A percentile compares a stretch with the other conserved stretches of the same genome.
Evolutionary conservation across 345 rosid genomes (phyloP).

Genomic region (Capsella bursapastoris): DNA sequence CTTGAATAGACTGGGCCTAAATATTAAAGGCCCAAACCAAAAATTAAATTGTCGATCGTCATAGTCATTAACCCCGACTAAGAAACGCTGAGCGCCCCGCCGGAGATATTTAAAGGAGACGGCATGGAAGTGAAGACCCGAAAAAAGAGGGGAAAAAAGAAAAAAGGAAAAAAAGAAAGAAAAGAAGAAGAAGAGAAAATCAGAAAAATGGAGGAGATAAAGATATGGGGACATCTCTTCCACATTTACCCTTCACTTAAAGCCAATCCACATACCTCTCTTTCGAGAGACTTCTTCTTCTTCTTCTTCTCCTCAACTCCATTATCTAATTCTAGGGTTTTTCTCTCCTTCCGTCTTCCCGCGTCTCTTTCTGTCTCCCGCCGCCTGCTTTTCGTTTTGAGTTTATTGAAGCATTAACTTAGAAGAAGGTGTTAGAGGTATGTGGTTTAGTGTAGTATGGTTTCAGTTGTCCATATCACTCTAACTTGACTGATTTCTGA

Average conservation of each 20-base stretch:
- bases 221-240: conserved; percentile 37
- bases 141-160: background rate
- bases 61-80: conserved; percentile 8
- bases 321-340: conserved; percentile 40
- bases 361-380: conserved; percentile 19
- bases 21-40: conserved; percentile 21
- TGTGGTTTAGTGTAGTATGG: background rate
- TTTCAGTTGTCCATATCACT: conserved; percentile 4
- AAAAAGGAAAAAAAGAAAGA: background rate
- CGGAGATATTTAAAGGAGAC: conserved; percentile 32
- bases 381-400: conserved; percentile 7
- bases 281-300: conserved; percentile 42
- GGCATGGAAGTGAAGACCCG: conserved; percentile 12
- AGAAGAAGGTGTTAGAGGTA: background rate
- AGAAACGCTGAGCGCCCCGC: conserved; percentile 13
- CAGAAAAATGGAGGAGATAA: conserved; percentile 54
- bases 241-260: conserved; percentile 45
- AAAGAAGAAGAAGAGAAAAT: conserved; percentile 32
- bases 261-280: conserved; percentile 18
- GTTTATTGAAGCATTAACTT: background rate
- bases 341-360: conserved; percentile 11
- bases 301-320: conserved; percentile 29
- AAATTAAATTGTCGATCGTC: background rate
- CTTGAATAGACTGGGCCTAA: conserved; percentile 5
- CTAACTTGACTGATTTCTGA: conserved; percentile 5